Evolutionary conservation across 371 early-diverging fungal species (phyloP).

Genomic region (Mucor mucedo): DNA sequence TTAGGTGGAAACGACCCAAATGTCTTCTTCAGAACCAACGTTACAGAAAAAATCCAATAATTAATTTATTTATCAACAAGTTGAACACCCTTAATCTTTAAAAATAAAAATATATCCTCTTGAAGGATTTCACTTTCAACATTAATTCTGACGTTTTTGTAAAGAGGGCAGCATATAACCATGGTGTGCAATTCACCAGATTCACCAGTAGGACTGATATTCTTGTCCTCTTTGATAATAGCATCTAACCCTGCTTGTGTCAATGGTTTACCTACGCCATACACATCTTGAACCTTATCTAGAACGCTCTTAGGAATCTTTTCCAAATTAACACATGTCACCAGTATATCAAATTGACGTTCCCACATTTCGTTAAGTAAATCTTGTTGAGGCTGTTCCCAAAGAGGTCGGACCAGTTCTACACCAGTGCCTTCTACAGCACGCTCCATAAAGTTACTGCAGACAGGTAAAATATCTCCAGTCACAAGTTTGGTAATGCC

Average conservation of each 20-base stretch:
- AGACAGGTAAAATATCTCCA: conserved; percentile 63
- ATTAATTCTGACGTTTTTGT: conserved; percentile 25
- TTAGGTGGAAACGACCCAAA: too few relatives aligned
- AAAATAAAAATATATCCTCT: conserved; percentile 47
- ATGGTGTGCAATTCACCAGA: conserved; percentile 65
- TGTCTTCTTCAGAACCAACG: too few relatives aligned
- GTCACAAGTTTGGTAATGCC: conserved; percentile 55
- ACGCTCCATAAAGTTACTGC: conserved; percentile 64
- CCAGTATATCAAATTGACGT: conserved; percentile 41
- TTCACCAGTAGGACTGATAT: conserved; percentile 49
- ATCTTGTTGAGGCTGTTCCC: conserved; percentile 47
- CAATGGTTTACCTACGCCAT: conserved; percentile 29
- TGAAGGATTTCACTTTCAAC: conserved; percentile 27
- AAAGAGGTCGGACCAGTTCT: conserved; percentile 56
- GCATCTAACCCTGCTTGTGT: conserved; percentile 12
- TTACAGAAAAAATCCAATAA: neutral
- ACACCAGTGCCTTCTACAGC: conserved; percentile 53
- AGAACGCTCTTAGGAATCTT: conserved; percentile 27
- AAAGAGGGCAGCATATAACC: conserved; percentile 49
- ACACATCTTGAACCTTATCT: conserved; percentile 8
- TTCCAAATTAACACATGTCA: conserved; percentile 51
- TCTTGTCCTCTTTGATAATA: neutral
- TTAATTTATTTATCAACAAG: conserved; percentile 16
- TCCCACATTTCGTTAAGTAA: conserved; percentile 46
- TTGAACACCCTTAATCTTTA: conserved; percentile 36